A percentile compares a stretch with the other conserved stretches of the same genome.
Evolutionary conservation across 2,329 filamentous ascomycete species (phyloP).

Genomic region (Calonectria pteridis): DNA sequence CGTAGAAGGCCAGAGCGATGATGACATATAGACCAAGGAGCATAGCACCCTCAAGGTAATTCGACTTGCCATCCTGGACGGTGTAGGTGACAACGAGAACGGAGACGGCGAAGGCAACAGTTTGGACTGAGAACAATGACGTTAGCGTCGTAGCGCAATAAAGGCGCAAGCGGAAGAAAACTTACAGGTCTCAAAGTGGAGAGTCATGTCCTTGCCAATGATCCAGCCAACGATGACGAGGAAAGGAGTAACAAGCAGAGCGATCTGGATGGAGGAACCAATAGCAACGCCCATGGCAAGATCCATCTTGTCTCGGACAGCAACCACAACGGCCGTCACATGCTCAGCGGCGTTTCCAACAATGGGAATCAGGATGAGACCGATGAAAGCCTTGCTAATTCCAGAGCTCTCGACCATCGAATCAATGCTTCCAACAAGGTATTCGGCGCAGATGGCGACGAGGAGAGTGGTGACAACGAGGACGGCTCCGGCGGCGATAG

Average conservation of each 20-base stretch:
- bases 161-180: background rate
- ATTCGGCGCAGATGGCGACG: conserved; percentile 81
- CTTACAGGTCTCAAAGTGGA: conserved; percentile 78
- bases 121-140: conserved; percentile 67
- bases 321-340: conserved; percentile 84
- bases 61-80: conserved; percentile 85
- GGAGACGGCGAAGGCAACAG: conserved; percentile 81
- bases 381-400: conserved; percentile 86
- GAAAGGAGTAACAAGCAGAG: conserved; percentile 83
- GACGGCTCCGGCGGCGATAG: conserved; percentile 73
- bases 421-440: conserved; percentile 82
- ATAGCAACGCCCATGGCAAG: conserved; percentile 83
- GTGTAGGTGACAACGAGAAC: conserved; percentile 82
- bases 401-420: conserved; percentile 75
- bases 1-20: conserved; percentile 72
- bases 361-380: conserved; percentile 82
- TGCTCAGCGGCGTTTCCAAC: conserved; percentile 86
- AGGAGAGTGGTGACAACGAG: conserved; percentile 77
- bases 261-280: conserved; percentile 86
- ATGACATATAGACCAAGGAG: conserved; percentile 66
- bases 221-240: conserved; percentile 86
- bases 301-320: conserved; percentile 82
- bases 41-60: conserved; percentile 87
- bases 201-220: conserved; percentile 77
- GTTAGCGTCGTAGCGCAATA: conserved; percentile 29